These are phyloP conservation scores for Beta corolliflora DNA, from an alignment of 179 eudicot genomes.

Conservation along the genomic window DNA sequence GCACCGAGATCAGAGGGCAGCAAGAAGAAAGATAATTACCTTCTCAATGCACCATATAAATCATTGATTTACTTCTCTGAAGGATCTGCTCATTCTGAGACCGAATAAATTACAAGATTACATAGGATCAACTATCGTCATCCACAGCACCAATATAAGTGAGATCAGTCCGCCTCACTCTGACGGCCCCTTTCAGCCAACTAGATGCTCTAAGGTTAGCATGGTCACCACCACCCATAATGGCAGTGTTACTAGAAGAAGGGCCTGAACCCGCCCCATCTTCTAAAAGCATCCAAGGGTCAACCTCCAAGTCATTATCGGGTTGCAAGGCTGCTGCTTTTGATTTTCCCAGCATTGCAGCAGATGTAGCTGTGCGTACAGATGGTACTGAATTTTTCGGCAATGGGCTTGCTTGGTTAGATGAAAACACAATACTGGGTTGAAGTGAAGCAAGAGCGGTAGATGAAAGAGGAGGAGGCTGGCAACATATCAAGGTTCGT, in stretches of 20 bases:
- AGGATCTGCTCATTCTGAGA: slow-evolving; percentile 17
- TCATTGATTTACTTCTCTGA: slow-evolving; percentile 5
- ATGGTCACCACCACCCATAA: slow-evolving; percentile 59
- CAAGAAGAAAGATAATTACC: slow-evolving; percentile 22
- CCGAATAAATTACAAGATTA: slow-evolving; percentile 6
- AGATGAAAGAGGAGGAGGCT: slow-evolving; percentile 60
- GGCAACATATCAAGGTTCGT: slow-evolving; percentile 61
- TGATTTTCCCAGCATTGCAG: slow-evolving; percentile 44
- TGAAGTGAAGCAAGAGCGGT: slow-evolving; percentile 60
- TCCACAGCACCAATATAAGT: slow-evolving; percentile 82
- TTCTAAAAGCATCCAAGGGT: slow-evolving; percentile 92
- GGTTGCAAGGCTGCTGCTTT: slow-evolving; percentile 47
- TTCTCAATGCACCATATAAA: slow-evolving; percentile 6
- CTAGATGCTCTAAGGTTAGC: slow-evolving; percentile 72
- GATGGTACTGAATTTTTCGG: slow-evolving; percentile 44
- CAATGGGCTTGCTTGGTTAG: slow-evolving; percentile 37
- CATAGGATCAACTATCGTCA: slow-evolving; percentile 70
- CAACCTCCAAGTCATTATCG: slow-evolving; percentile 65
- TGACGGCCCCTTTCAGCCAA: slow-evolving; percentile 87
- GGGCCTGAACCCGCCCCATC: slow-evolving; percentile 87
- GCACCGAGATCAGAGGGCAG: slow-evolving; percentile 11
- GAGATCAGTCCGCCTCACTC: slow-evolving; percentile 90
- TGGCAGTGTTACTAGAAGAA: slow-evolving; percentile 53
- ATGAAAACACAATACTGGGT: slow-evolving; percentile 49
- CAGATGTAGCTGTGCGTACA: slow-evolving; percentile 37